phyloP scores from a whole-genome alignment of 495 filamentous ascomycete genomes.

The Acidomyces sp. region DNA sequence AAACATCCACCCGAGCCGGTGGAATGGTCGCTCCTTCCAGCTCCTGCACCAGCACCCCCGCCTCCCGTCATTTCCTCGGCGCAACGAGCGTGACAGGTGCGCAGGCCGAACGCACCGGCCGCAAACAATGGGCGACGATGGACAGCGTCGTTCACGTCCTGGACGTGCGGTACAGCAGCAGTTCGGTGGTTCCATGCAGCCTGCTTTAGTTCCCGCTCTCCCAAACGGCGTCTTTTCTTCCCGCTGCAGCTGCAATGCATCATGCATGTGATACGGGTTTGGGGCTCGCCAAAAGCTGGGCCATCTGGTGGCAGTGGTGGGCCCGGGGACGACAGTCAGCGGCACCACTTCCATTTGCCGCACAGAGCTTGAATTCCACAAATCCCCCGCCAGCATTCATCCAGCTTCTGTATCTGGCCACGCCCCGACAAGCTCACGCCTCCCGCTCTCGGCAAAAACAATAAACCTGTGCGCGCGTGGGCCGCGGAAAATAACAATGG shows the following conservation, averaged over 20 bases:
- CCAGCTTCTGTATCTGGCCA: too few relatives aligned
- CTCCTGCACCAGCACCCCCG: not conserved
- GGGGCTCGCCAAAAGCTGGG: not conserved
- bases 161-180: not conserved
- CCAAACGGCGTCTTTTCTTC: slow-evolving; percentile 6
- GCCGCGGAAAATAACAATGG: not conserved
- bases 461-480: too few relatives aligned
- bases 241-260: slow-evolving; percentile 15
- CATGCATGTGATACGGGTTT: slow-evolving; percentile 8
- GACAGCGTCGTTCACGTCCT: too few relatives aligned
- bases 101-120: too few relatives aligned
- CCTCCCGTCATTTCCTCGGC: slow-evolving; percentile 1
- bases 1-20: slow-evolving; percentile 2
- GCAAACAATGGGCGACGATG: too few relatives aligned
- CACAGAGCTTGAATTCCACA: too few relatives aligned
- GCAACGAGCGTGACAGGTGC: not conserved
- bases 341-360: too few relatives aligned
- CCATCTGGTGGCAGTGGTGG: too few relatives aligned
- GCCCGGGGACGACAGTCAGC: too few relatives aligned
- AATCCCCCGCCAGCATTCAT: too few relatives aligned
- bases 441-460: too few relatives aligned
- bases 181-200: slow-evolving; percentile 4
- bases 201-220: slow-evolving; percentile 2
- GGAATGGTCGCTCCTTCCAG: not conserved
- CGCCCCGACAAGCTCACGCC: too few relatives aligned